Percentiles rank a stretch among this genome's conserved stretches.
phyloP scores from a whole-genome alignment of 768 basidiomycete species.

The Termitomyces sp. region DNA sequence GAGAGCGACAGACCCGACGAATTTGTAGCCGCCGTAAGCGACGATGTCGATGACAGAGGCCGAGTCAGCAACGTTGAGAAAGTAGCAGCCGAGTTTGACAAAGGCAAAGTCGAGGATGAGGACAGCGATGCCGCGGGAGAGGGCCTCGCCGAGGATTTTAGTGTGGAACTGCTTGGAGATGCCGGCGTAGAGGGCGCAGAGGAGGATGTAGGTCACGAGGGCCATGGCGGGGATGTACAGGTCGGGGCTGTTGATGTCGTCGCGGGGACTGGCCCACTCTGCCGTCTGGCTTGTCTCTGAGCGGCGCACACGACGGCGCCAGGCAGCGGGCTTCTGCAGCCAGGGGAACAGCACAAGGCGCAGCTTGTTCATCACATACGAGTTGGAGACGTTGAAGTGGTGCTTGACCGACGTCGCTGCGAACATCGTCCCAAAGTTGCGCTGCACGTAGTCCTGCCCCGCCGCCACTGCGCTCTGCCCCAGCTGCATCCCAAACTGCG shows the following conservation, averaged over 20 bases:
- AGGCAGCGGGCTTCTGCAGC: conserved; percentile 83
- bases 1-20: conserved; percentile 71
- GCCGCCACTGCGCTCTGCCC: conserved; percentile 89
- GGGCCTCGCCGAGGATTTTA: conserved; percentile 79
- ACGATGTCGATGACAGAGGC: conserved; percentile 75
- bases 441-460: conserved; percentile 93
- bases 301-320: conserved; percentile 50
- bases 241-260: conserved; percentile 95
- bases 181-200: conserved; percentile 82
- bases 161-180: conserved; percentile 83
- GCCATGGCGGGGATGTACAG: conserved; percentile 98
- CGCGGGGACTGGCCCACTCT: conserved; percentile 85
- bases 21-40: conserved; percentile 96
- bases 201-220: conserved; percentile 89
- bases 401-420: conserved; percentile 14
- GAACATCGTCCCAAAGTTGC: conserved; percentile 43
- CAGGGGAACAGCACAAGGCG: conserved; percentile 91
- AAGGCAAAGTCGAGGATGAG: conserved; percentile 85
- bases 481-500: conserved; percentile 94
- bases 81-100: conserved; percentile 89
- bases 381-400: conserved; percentile 89
- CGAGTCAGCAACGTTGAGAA: conserved; percentile 78
- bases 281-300: conserved; percentile 55
- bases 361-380: conserved; percentile 89
- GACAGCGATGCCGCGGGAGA: conserved; percentile 80